Percentiles rank a stretch among this genome's conserved stretches.
Evolutionary conservation across 176 grass and related monocot genomes (phyloP).

Genomic region (Phoenix roebelenii): DNA sequence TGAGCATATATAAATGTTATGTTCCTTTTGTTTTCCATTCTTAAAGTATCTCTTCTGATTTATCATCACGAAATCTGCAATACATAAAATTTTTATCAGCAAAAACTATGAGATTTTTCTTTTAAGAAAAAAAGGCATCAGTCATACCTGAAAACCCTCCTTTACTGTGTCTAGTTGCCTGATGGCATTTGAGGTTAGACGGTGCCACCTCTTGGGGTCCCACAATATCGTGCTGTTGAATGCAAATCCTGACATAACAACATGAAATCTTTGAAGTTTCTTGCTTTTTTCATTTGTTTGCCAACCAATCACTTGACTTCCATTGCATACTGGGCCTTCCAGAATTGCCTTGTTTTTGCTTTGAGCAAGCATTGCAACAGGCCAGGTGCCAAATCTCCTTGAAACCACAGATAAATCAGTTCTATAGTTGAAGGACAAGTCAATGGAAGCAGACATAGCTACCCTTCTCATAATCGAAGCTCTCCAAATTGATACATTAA

Average conservation of each 20-base stretch:
- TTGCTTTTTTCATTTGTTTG: slow-evolving; percentile 37
- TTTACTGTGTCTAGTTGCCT: slow-evolving; percentile 33
- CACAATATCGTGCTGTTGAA: slow-evolving; percentile 66
- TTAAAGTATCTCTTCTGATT: no score
- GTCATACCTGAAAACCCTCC: slow-evolving; percentile 43
- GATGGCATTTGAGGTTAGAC: slow-evolving; percentile 41
- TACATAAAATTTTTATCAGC: no score
- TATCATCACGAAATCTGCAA: no score
- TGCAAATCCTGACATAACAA: slow-evolving; percentile 48
- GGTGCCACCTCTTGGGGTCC: slow-evolving; percentile 46
- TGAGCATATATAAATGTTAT: no score
- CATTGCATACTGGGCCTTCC: slow-evolving; percentile 49
- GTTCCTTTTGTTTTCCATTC: no score
- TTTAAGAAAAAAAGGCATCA: background rate
- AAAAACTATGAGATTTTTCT: no score
- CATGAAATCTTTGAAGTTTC: slow-evolving; percentile 37
- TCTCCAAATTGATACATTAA: no score
- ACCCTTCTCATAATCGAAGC: no score
- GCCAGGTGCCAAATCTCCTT: slow-evolving; percentile 70
- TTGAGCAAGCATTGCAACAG: slow-evolving; percentile 35
- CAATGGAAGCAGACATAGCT: no score
- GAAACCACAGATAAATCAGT: no score
- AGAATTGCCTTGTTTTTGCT: slow-evolving; percentile 39
- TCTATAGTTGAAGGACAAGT: no score
- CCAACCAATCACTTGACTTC: slow-evolving; percentile 48